Evolutionary conservation across 2,329 filamentous ascomycete species (phyloP).

Genomic region (Fusarium domesticum): DNA sequence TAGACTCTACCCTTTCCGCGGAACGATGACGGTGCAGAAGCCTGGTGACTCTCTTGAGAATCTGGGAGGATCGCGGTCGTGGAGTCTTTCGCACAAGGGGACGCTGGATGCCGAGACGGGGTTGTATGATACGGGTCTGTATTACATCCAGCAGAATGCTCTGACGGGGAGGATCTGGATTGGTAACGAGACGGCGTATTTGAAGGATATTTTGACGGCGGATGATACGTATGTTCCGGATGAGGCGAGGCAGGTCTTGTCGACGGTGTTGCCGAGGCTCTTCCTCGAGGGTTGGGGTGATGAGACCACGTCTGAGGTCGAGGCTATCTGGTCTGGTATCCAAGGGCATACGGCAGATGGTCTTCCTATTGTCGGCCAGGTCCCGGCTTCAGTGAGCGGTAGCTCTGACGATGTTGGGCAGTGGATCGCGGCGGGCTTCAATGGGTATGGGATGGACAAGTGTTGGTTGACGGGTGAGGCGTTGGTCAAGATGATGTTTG

Average conservation of each 20-base stretch:
- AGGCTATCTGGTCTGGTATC: slow-evolving; percentile 46
- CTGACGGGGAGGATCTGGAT: slow-evolving; percentile 45
- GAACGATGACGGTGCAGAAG: slow-evolving; percentile 48
- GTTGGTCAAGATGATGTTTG: slow-evolving; percentile 26
- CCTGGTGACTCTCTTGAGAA: slow-evolving; percentile 34
- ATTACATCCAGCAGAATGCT: slow-evolving; percentile 28
- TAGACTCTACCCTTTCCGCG: slow-evolving; percentile 42
- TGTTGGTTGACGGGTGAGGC: slow-evolving; percentile 49
- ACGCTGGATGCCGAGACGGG: slow-evolving; percentile 48
- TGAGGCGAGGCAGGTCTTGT: slow-evolving; percentile 32
- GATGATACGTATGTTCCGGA: slow-evolving; percentile 42
- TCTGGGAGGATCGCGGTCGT: slow-evolving; percentile 37
- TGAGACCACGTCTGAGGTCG: slow-evolving; percentile 26
- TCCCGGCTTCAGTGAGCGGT: slow-evolving; percentile 32
- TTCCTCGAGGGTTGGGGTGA: slow-evolving; percentile 35
- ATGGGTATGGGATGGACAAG: slow-evolving; percentile 49
- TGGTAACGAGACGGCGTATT: slow-evolving; percentile 45
- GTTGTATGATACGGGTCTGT: slow-evolving; percentile 27
- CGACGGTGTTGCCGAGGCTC: slow-evolving; percentile 37
- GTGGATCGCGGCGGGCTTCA: slow-evolving; percentile 49
- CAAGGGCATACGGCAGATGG: slow-evolving; percentile 44
- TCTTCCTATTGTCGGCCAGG: slow-evolving; percentile 45
- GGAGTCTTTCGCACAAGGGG: slow-evolving; percentile 43
- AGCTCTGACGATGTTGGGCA: slow-evolving; percentile 33
- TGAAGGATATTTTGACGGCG: slow-evolving; percentile 40